Evolutionary conservation across 2,329 filamentous ascomycete species (phyloP).

Genomic region (Colletotrichum sp.): DNA sequence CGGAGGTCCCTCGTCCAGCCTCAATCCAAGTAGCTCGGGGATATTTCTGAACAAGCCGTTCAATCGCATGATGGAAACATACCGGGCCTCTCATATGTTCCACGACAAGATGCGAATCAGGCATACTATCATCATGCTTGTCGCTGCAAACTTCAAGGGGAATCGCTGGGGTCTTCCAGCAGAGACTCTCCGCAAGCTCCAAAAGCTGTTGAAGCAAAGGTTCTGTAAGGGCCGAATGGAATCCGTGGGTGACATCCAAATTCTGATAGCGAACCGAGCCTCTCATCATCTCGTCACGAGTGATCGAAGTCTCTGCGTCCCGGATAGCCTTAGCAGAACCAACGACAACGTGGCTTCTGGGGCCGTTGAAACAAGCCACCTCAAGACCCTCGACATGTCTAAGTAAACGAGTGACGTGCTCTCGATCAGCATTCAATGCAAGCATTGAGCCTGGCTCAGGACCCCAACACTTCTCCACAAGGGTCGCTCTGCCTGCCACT

Average conservation of each 20-base stretch:
- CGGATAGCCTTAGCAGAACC: not conserved
- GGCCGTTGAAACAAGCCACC: slow-evolving; percentile 1
- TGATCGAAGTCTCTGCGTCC: not conserved
- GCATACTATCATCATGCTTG: slow-evolving; percentile 15
- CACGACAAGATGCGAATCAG: slow-evolving; percentile 22
- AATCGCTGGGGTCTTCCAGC: not conserved
- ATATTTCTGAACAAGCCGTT: slow-evolving; percentile 26
- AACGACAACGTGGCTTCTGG: not conserved
- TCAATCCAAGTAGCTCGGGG: slow-evolving; percentile 34
- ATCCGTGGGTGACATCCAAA: not conserved
- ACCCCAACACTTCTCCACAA: slow-evolving; percentile 35
- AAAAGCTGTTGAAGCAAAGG: not conserved
- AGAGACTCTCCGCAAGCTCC: not conserved
- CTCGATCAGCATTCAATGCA: slow-evolving; percentile 19
- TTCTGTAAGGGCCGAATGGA: not conserved
- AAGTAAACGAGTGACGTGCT: not conserved
- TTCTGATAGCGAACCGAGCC: not conserved
- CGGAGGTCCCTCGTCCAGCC: slow-evolving; percentile 35
- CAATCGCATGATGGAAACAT: slow-evolving; percentile 34
- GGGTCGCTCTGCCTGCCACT: slow-evolving; percentile 31
- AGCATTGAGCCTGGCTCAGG: slow-evolving; percentile 33
- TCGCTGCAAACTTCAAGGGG: not conserved
- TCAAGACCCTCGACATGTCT: not conserved
- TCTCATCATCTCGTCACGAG: not conserved
- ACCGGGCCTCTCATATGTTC: slow-evolving; percentile 37